A percentile compares a stretch with the other conserved stretches of the same genome.
Conservation (phyloP, 441 rosid genomes). For the Pelargonium fulgidum region DNA sequence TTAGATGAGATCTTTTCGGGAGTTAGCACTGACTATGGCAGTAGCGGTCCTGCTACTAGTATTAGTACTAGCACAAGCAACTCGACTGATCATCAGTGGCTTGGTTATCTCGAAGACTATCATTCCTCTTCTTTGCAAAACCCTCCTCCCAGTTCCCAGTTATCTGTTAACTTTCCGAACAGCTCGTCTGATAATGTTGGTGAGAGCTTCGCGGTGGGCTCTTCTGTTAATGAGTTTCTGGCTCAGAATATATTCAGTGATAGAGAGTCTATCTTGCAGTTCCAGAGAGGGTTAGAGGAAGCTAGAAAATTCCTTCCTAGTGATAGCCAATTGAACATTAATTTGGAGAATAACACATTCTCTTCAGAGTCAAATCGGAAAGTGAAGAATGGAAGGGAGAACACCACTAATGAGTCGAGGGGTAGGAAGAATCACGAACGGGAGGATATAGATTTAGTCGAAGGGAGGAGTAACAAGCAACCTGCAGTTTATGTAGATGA, state of each 20-base stretch:
- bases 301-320: conserved; percentile 49
- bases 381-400: conserved; percentile 23
- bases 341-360: conserved; percentile 23
- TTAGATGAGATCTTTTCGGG: conserved; percentile 20
- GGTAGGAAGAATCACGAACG: conserved; percentile 48
- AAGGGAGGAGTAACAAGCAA: conserved; percentile 53
- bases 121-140: background rate
- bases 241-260: conserved; percentile 34
- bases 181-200: conserved; percentile 11
- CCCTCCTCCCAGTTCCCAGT: background rate
- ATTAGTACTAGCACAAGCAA: background rate
- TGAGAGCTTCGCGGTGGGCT: conserved; percentile 17
- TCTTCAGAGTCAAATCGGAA: conserved; percentile 12
- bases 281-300: conserved; percentile 49
- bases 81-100: conserved; percentile 2
- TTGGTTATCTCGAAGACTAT: background rate
- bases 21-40: conserved; percentile 18
- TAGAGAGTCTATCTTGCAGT: conserved; percentile 41
- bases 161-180: background rate
- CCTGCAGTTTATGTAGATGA: conserved; percentile 40
- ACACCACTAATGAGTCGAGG: conserved; percentile 1
- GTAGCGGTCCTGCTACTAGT: background rate
- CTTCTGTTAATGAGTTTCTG: conserved; percentile 28
- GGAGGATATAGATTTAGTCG: conserved; percentile 39
- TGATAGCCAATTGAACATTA: conserved; percentile 20